phyloP scores from a whole-genome alignment of 805 yeast species.

The Candida takata region DNA sequence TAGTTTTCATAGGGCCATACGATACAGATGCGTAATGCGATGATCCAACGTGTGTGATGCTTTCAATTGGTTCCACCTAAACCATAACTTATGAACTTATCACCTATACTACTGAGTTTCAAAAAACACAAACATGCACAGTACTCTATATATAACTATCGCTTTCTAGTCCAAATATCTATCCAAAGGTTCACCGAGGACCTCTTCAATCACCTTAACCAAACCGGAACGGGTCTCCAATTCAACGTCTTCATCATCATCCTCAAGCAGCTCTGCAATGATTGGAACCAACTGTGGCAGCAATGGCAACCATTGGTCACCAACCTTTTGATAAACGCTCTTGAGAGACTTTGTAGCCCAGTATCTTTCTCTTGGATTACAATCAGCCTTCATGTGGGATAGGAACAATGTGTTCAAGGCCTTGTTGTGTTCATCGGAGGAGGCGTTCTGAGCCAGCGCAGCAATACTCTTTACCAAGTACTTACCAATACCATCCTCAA shows the following conservation, averaged over 20 bases:
- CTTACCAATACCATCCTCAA: constrained; percentile 73
- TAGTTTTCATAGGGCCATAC: no score
- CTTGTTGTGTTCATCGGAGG: constrained; percentile 72
- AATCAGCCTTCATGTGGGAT: constrained; percentile 59
- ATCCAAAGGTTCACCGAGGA: constrained; percentile 91
- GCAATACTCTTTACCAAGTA: constrained; percentile 75
- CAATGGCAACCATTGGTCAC: constrained; percentile 88
- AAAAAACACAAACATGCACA: no score
- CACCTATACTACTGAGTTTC: no score
- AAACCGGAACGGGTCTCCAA: constrained; percentile 83
- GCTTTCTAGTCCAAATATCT: constrained; percentile 52
- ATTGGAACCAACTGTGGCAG: constrained; percentile 93
- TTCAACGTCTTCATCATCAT: constrained; percentile 91
- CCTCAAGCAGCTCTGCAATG: constrained; percentile 92
- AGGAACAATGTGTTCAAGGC: constrained; percentile 56
- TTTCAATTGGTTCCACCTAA: no score
- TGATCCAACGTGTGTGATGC: no score
- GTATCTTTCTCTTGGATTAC: constrained; percentile 51
- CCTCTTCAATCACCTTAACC: constrained; percentile 85
- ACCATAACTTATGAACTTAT: no score
- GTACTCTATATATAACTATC: no score
- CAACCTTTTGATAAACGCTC: constrained; percentile 79
- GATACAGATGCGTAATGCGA: no score
- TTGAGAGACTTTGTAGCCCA: constrained; percentile 81
- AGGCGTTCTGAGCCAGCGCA: constrained; percentile 62